Base-by-base conservation (phyloP, 495 filamentous ascomycete species). In the Symbiotaphrina buchneri region DNA sequence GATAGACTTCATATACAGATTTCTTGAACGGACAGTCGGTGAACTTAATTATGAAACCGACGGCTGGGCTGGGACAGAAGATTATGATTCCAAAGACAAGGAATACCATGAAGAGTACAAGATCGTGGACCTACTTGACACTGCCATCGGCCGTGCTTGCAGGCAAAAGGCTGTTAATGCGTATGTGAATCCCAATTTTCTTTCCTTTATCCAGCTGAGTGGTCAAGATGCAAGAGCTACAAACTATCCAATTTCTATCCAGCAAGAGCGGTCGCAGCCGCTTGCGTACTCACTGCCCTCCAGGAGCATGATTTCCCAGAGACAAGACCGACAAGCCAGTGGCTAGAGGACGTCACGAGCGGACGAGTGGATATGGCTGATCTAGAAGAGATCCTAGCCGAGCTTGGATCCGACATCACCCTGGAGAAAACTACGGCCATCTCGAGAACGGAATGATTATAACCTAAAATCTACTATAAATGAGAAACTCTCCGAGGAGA, bases 71-170 rank as follows among this genome's bases (percentile, higher is more conserved):
- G 42, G 34, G 14, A 44, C 43, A 6, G 49, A 54, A 23, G 42
- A 48, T 30, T 47, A 46, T 20, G 43, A 47, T 27, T 32, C 33
- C 2, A 48, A 38, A 19, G 43, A 31, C 18, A 40, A 39, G 11
- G 51, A 54, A 31, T 49, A 51, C 30, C 43, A 42, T 20, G 44
- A 44, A 14, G 54, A 58, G 46, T 51, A 46, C 21, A 41, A 43
- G 17, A 46, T 58, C 7, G 41, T 53, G n/a, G 41, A 43, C 10
- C 19, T 42, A 10, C 48, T 49, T 39, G 47, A 53, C 23, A 52
- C 48, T 7, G 41, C 38, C 5, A 13, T 55, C 1, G 53, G 49
- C 18, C 47, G 44, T 27, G 42, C 33, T 6, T 50, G 46, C 37
- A 44, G 44, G 40, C 29, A 20, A 15, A 42, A 38, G 29, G 52